Base-by-base conservation (phyloP, 106 monocot species). In the Platanthera zijinensis region DNA sequence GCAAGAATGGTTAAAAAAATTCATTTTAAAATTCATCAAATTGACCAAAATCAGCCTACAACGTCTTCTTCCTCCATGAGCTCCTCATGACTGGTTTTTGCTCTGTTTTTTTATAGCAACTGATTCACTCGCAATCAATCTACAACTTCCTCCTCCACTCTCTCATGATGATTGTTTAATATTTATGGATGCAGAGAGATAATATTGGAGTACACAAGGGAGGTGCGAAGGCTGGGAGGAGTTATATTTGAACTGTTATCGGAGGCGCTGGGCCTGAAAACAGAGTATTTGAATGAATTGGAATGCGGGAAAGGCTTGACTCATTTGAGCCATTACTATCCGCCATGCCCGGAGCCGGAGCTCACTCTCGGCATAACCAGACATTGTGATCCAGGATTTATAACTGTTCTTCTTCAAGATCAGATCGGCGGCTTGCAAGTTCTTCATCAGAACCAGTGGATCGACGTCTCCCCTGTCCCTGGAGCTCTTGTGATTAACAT, bases 351-450 rank as follows among this genome's bases (percentile, higher is more conserved):
- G 7, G 80, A 95, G 76, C 89, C 91, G 8, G 77, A 87, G 11
- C 81, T 91, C 4, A 82, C 95, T 8, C 53, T 95, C 18, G 95
- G 95, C 11, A 79, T 79, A 4, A 78, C 80, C 85, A 71, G 66
- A 75, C 91, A 95, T 71, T 75, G 87, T 0, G 95, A 95, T 51
- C 73, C 89, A 0, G 74, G 64, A 15, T 89, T 95, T 75, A 56
- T 95, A 8, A 91, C 85, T 0, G 30, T 95, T 15, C 89, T 95
- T 79, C 83, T 91, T 13, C 95, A 91, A 69, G 91, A 95, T 68
- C 64, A 83, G 2, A 51, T 86, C 13, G 89, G 95, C 8, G 95
- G 91, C 5, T 82, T 95, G 17, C 91, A 95, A 74, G 75, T 95
- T 17, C 81, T 85, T 75, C 81, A 87, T 57, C 63, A 86, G 3